Base-by-base conservation (phyloP, 202 grass and related monocot genomes). In the Eragrostis tef region DNA sequence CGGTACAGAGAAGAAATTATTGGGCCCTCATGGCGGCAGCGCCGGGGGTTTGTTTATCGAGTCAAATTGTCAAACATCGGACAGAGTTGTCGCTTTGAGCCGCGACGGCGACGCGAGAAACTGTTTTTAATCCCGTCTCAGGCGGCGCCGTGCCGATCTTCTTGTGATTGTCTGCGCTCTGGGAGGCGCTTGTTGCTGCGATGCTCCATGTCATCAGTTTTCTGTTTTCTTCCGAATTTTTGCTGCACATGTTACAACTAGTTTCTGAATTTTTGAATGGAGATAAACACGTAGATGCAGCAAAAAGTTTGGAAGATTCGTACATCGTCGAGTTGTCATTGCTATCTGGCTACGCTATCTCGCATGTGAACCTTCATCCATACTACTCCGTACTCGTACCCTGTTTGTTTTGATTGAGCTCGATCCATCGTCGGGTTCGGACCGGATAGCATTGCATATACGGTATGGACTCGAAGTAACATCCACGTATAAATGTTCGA, bases 51-150 rank as follows among this genome's bases (percentile, higher is more conserved):
- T 17, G 49, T 76, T 47, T 48, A 64, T 58, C 48, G 0, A 11
- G 81, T 75, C 64, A 80, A 84, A 79, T 26, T 51, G 80, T 61
- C 60, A 80, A 34, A 48, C 70, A 19, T 80, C 76, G 62, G 72
- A 73, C 70, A 68, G 12, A 20, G 1, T 16, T 61, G 56, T 16
- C 19, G 54, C n/a, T 29, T 29, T 11, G 50, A 62, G 52, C 14
- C 8, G 34, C 6, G 74, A 64, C 56, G 54, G 66, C 19, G 54
- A 71, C 74, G 43, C 4, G 9, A 15, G 7, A 8, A 51, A 42
- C 62, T n/a, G 81, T 66, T 56, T 66, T 54, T 27, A 73, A 48
- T 11, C 34, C 46, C 2, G 16, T 5, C 16, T 50, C 51, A 11
- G 77, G 49, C 64, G 31, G 17, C 73, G 51, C 49, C 49, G 31